Conservation (phyloP, 345 rosid species). For the Salix udensis region DNA sequence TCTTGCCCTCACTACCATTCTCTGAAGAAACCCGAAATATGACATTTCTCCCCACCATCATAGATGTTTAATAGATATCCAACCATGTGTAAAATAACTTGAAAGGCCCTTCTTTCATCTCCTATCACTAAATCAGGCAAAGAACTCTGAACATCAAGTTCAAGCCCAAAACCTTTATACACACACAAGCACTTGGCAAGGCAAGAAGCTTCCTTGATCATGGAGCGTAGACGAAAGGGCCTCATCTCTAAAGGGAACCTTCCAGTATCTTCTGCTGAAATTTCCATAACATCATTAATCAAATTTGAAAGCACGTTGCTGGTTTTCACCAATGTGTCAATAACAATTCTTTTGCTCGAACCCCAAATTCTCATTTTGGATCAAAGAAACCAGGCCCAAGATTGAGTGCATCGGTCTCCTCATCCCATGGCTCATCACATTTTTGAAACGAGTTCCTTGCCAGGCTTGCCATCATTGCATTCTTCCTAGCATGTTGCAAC, state of each 20-base stretch:
- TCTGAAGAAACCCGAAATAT: slow-evolving; percentile 51
- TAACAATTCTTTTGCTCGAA: slow-evolving; percentile 61
- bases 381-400: slow-evolving; percentile 79
- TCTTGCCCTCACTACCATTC: slow-evolving; percentile 44
- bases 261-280: slow-evolving; percentile 64
- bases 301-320: slow-evolving; percentile 71
- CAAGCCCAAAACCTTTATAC: slow-evolving; percentile 62
- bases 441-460: slow-evolving; percentile 88
- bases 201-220: slow-evolving; percentile 80
- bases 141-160: slow-evolving; percentile 59
- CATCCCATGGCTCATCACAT: slow-evolving; percentile 95
- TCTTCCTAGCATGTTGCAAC: slow-evolving; percentile 69
- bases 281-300: slow-evolving; percentile 76
- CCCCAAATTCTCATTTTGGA: slow-evolving; percentile 53
- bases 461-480: slow-evolving; percentile 94
- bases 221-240: slow-evolving; percentile 62
- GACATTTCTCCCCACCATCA: slow-evolving; percentile 53
- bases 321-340: slow-evolving; percentile 65
- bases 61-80: slow-evolving; percentile 66
- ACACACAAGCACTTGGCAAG: slow-evolving; percentile 80
- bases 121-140: slow-evolving; percentile 77
- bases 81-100: slow-evolving; percentile 87
- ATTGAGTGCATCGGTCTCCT: slow-evolving; percentile 95
- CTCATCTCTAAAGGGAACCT: slow-evolving; percentile 63
- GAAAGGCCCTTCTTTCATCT: slow-evolving; percentile 80